Conservation (phyloP, 2,329 filamentous ascomycete species). For the Beauveria sp. region DNA sequence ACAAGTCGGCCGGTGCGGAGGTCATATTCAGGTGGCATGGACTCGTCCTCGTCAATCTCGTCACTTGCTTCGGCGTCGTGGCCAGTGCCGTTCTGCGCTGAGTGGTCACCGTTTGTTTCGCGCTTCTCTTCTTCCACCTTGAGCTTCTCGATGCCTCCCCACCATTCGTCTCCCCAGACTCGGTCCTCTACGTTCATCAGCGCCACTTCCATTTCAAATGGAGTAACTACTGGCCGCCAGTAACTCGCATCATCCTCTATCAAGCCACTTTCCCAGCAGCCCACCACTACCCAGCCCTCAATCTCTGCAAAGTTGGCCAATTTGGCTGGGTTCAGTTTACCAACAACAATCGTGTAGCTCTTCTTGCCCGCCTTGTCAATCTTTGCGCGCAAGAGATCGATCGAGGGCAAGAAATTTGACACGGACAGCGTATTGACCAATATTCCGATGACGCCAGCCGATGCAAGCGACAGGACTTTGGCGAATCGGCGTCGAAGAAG, state of each 20-base stretch:
- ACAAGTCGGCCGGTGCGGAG: slow-evolving; percentile 80
- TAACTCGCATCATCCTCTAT: slow-evolving; percentile 78
- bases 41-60: slow-evolving; percentile 56
- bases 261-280: slow-evolving; percentile 94
- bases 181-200: slow-evolving; percentile 67
- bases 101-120: slow-evolving; percentile 18
- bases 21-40: slow-evolving; percentile 84
- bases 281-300: slow-evolving; percentile 93
- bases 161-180: slow-evolving; percentile 84
- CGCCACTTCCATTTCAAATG: slow-evolving; percentile 80
- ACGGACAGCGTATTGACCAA: slow-evolving; percentile 93
- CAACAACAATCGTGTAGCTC: slow-evolving; percentile 91
- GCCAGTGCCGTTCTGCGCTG: slow-evolving; percentile 11
- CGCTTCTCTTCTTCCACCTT: slow-evolving; percentile 2
- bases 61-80: slow-evolving; percentile 19
- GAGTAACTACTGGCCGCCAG: slow-evolving; percentile 86
- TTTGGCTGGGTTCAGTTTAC: slow-evolving; percentile 92
- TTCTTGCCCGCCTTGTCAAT: slow-evolving; percentile 85
- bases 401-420: slow-evolving; percentile 77
- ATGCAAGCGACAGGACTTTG: slow-evolving; percentile 70
- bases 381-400: slow-evolving; percentile 62
- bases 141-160: slow-evolving; percentile 67
- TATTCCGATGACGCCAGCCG: slow-evolving; percentile 82
- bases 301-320: slow-evolving; percentile 94
- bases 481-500: slow-evolving; percentile 80